Evolutionary conservation across 805 yeast genomes (phyloP).

Genomic region (Hanseniaspora lachancei): DNA sequence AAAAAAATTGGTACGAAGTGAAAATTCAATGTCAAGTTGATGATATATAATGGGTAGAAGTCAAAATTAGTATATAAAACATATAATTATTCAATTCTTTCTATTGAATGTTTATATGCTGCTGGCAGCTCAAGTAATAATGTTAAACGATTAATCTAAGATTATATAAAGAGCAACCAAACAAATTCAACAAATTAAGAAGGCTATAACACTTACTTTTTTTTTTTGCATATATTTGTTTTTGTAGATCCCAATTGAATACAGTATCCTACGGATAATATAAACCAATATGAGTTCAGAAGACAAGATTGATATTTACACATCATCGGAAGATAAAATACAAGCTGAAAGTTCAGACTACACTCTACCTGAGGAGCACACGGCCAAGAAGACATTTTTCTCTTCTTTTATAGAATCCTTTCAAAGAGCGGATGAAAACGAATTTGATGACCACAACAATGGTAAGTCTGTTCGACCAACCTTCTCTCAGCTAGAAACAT

Average conservation of each 20-base stretch:
- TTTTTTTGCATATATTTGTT: not conserved
- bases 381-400: not conserved
- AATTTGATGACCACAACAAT: not conserved
- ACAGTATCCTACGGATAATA: not conserved
- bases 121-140: too few relatives aligned
- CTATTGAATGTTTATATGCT: too few relatives aligned
- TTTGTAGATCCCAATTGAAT: not conserved
- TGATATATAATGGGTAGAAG: too few relatives aligned
- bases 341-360: not conserved
- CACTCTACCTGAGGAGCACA: not conserved
- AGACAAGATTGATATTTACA: not conserved
- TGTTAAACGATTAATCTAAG: too few relatives aligned
- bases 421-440: slow-evolving; percentile 4
- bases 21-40: too few relatives aligned
- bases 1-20: too few relatives aligned
- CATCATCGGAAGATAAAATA: not conserved
- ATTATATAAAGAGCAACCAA: too few relatives aligned
- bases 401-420: slow-evolving; percentile 9
- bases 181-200: too few relatives aligned
- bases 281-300: not conserved
- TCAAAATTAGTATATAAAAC: too few relatives aligned
- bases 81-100: too few relatives aligned
- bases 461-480: not conserved
- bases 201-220: too few relatives aligned
- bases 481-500: slow-evolving; percentile 9